Conservation (phyloP, 768 basidiomycete genomes). For the Pleurotus tuber-regium region DNA sequence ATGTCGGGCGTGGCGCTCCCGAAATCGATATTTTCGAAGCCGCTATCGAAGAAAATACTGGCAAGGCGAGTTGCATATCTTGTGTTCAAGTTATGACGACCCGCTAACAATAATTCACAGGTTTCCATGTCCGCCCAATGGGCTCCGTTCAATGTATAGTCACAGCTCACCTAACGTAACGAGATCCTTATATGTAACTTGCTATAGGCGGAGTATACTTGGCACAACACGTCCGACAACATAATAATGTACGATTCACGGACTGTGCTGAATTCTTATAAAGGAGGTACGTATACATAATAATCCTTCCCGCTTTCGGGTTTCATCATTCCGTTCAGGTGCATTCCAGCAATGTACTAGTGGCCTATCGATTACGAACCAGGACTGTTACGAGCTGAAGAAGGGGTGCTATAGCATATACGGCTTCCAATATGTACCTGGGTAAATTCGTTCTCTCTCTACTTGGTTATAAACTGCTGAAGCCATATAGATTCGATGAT, state of each 20-base stretch:
- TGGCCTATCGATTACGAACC: constrained; percentile 58
- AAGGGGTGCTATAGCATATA: constrained; percentile 31
- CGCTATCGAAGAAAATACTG: constrained; percentile 25
- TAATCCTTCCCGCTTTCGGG: constrained; percentile 40
- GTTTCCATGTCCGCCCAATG: constrained; percentile 54
- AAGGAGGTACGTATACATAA: constrained; percentile 57
- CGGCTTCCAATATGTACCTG: constrained; percentile 52
- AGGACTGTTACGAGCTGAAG: constrained; percentile 56
- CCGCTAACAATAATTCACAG: constrained; percentile 20
- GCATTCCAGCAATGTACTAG: constrained; percentile 75
- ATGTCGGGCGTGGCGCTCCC: constrained; percentile 63
- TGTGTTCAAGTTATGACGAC: not conserved
- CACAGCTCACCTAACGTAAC: constrained; percentile 31
- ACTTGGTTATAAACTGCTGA: constrained; percentile 19
- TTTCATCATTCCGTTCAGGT: constrained; percentile 48
- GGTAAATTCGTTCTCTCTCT: constrained; percentile 21
- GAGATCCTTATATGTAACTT: constrained; percentile 21
- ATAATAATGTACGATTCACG: constrained; percentile 45
- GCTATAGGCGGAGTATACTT: constrained; percentile 57
- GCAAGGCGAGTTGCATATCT: constrained; percentile 18
- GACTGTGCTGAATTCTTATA: constrained; percentile 53
- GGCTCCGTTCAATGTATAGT: constrained; percentile 61
- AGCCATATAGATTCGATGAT: constrained; percentile 38
- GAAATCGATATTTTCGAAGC: constrained; percentile 76
- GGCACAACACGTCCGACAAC: constrained; percentile 51